Evolutionary conservation across 2,329 filamentous ascomycete genomes (phyloP).

Genomic region (Alternaria consortialis): DNA sequence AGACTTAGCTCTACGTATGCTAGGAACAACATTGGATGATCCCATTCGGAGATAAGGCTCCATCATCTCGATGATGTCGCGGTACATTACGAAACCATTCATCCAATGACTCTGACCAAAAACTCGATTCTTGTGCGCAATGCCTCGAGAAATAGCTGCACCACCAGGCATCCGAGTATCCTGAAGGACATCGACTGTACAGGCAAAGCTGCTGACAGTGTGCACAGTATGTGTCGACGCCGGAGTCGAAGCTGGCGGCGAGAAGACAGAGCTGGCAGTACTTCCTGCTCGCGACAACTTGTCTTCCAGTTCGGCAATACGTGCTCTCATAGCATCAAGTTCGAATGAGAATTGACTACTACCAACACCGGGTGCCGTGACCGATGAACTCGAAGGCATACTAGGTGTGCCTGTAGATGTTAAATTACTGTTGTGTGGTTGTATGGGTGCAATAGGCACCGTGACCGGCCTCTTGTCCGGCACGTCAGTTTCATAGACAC

Average conservation of each 20-base stretch:
- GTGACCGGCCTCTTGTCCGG: slow-evolving; percentile 13
- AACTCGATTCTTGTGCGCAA: slow-evolving; percentile 64
- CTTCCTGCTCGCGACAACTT: slow-evolving; percentile 36
- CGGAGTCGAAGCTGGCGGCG: slow-evolving; percentile 15
- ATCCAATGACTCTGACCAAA: slow-evolving; percentile 68
- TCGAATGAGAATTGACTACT: slow-evolving; percentile 36
- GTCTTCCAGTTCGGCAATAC: slow-evolving; percentile 58
- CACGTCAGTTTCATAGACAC: slow-evolving; percentile 58
- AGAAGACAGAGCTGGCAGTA: slow-evolving; percentile 14
- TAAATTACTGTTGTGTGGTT: background rate
- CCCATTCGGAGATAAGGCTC: slow-evolving; percentile 54
- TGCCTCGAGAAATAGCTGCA: slow-evolving; percentile 51
- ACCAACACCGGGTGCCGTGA: slow-evolving; percentile 17
- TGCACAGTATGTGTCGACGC: slow-evolving; percentile 45
- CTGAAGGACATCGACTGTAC: slow-evolving; percentile 56
- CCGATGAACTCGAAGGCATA: background rate
- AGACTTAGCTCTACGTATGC: slow-evolving; percentile 62
- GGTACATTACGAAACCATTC: slow-evolving; percentile 57
- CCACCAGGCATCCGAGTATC: slow-evolving; percentile 49
- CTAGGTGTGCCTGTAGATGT: background rate
- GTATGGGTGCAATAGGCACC: background rate
- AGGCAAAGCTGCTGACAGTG: slow-evolving; percentile 52
- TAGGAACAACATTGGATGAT: slow-evolving; percentile 46
- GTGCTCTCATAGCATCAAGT: slow-evolving; percentile 51
- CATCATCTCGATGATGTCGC: slow-evolving; percentile 57